Evolutionary conservation across 139 green algal species (phyloP), one percentile per base, ranked within the genome.

Genomic region (Diplosphaera chodatii): DNA sequence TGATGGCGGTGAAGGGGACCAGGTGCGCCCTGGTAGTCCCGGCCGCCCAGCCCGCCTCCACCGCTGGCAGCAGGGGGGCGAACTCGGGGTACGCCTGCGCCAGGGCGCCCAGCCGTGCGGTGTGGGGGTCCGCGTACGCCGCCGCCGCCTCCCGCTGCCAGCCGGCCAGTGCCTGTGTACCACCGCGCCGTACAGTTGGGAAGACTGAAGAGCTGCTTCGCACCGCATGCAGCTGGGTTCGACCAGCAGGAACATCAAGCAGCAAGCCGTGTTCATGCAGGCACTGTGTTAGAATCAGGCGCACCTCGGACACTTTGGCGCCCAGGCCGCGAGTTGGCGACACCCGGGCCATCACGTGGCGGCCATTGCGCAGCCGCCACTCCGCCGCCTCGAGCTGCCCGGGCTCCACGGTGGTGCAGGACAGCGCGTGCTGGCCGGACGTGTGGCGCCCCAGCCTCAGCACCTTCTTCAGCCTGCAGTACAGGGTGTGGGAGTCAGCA

Each of bases 401-500:
- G n/a, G 32, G 64, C 8, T 33, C 33, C 20, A 33, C 64, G 33
- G 64, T 27, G 64, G 64, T 68, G 64, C 33, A 41, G 10, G 64
- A 68, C 64, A 68, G 28, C 22, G 64, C 64, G 33, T 68, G 64
- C 64, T 68, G 64, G 25, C 64, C 64, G 33, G n/a, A 37, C 25
- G 64, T 33, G 33, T 33, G 22, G 27, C 32, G 6, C 33, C n/a
- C 27, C 64, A 41, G 32, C 30, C 18, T 33, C 25, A 27, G 25
- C 32, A 32, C 27, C 10, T 13, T 16, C n/a, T 33, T 32, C 64
- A 41, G 64, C 64, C 64, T 25, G 30, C 27, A 27, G 64, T 15
- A 34, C 27, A 41, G n/a, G n/a, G n/a, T n/a, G n/a, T n/a, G n/a
- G n/a, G n/a, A n/a, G n/a, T n/a, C n/a, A n/a, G n/a, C n/a, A n/a